A percentile compares a stretch with the other conserved stretches of the same genome.
Conservation (phyloP, 2,329 filamentous ascomycete species). For the Lecanoromycetidae sp. region DNA sequence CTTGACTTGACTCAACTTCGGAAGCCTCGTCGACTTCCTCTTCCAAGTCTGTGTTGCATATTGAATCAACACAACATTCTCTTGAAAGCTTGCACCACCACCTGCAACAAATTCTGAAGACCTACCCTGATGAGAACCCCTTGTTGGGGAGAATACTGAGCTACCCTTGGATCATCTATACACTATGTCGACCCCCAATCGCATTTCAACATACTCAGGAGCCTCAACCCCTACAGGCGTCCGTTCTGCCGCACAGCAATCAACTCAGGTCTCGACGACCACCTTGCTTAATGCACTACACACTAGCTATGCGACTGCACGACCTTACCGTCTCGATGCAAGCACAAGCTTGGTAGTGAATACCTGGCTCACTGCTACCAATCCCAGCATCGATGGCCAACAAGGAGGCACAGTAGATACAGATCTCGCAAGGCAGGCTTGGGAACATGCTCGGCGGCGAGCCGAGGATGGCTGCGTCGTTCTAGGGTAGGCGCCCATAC, state of each 20-base stretch:
- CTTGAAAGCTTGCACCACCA: too few species aligned
- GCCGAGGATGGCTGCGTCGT: constrained; percentile 93
- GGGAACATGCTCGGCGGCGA: constrained; percentile 90
- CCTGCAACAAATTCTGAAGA: too few species aligned
- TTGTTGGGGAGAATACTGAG: not conserved
- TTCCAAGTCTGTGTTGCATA: not conserved
- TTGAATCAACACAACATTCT: not conserved
- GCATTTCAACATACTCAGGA: constrained; percentile 49
- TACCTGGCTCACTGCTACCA: constrained; percentile 78
- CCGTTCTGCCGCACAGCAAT: constrained; percentile 49
- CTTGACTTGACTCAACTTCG: too few species aligned
- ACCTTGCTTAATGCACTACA: constrained; percentile 87
- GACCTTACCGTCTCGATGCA: constrained; percentile 77
- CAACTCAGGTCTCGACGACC: constrained; percentile 78
- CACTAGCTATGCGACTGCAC: constrained; percentile 68
- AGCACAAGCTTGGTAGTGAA: constrained; percentile 89
- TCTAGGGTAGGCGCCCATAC: constrained; percentile 50
- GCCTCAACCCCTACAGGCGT: constrained; percentile 48
- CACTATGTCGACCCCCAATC: constrained; percentile 51
- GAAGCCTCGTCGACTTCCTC: not conserved
- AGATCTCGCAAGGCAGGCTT: constrained; percentile 66
- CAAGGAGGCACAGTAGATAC: constrained; percentile 69
- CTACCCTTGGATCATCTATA: not conserved
- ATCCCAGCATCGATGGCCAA: constrained; percentile 54
- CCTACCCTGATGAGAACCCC: not conserved